Conservation (phyloP, 441 rosid genomes). For the Manihot esculenta region DNA sequence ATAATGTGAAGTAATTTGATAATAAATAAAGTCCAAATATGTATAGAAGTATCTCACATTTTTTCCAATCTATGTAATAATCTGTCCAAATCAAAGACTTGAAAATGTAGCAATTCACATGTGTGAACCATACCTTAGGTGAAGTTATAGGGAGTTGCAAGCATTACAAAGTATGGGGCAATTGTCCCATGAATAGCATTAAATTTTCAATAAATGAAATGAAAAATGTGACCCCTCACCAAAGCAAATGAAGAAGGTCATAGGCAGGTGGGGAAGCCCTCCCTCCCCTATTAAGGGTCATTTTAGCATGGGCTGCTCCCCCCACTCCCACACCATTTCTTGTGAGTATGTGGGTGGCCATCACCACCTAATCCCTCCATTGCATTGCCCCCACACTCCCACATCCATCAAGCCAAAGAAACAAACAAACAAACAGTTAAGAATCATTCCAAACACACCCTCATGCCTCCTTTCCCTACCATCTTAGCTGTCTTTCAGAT, state of each 20-base stretch:
- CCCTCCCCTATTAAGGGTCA: constrained; percentile 20
- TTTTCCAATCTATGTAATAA: no score
- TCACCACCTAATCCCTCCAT: constrained; percentile 31
- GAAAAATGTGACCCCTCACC: background rate
- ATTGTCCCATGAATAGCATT: constrained; percentile 18
- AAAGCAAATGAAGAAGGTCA: background rate
- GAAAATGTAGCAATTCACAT: background rate
- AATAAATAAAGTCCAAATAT: no score
- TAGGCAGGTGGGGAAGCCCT: constrained; percentile 26
- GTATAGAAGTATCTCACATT: no score
- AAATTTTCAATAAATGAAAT: constrained; percentile 10
- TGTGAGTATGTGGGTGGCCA: constrained; percentile 30
- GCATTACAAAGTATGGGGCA: constrained; percentile 24
- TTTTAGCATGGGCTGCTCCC: constrained; percentile 49
- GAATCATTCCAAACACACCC: constrained; percentile 19
- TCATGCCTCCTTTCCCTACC: constrained; percentile 34
- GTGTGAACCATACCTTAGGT: constrained; percentile 12
- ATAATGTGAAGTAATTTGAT: no score
- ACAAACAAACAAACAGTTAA: background rate
- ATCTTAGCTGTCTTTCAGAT: constrained; percentile 44
- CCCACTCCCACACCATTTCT: constrained; percentile 41
- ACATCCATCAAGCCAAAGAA: background rate
- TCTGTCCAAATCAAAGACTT: background rate
- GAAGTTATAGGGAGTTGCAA: background rate
- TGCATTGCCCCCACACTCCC: no score